Percentiles rank a stretch among this genome's conserved stretches.
These are phyloP conservation scores for Verticillium zaregamsianum DNA, from an alignment of 2,329 filamentous ascomycete species.

Conservation along the genomic window DNA sequence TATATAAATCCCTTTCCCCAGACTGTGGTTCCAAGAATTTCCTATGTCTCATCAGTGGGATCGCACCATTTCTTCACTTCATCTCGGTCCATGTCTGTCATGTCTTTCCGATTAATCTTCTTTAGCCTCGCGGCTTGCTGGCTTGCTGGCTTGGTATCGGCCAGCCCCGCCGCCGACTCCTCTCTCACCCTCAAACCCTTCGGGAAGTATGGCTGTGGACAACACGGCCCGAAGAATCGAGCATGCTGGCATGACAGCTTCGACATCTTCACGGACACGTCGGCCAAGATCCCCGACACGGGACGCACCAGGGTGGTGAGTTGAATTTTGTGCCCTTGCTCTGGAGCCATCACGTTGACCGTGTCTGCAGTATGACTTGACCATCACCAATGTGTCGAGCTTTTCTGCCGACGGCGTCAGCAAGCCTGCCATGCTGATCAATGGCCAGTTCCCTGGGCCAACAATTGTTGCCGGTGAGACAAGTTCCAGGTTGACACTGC, in stretches of 20 bases:
- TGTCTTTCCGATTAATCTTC: background rate
- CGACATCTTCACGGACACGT: conserved; percentile 25
- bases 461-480: conserved; percentile 33
- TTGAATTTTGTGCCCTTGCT: background rate
- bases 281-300: conserved; percentile 18
- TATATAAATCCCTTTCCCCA: background rate
- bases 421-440: conserved; percentile 38
- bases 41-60: background rate
- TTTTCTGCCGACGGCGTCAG: conserved; percentile 17
- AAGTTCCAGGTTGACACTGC: background rate
- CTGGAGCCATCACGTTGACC: background rate
- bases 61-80: background rate
- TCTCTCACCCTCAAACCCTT: background rate
- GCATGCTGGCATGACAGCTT: conserved; percentile 26
- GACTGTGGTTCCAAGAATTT: background rate
- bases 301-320: conserved; percentile 18
- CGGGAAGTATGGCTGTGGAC: conserved; percentile 15
- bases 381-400: conserved; percentile 17
- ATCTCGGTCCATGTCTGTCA: background rate
- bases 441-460: conserved; percentile 45
- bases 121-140: background rate
- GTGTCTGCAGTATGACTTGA: conserved; percentile 19
- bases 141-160: background rate
- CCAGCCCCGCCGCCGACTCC: background rate
- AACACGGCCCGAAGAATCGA: conserved; percentile 23